phyloP scores from a whole-genome alignment of 495 filamentous ascomycete genomes.

The Astrocystis sublimbata region DNA sequence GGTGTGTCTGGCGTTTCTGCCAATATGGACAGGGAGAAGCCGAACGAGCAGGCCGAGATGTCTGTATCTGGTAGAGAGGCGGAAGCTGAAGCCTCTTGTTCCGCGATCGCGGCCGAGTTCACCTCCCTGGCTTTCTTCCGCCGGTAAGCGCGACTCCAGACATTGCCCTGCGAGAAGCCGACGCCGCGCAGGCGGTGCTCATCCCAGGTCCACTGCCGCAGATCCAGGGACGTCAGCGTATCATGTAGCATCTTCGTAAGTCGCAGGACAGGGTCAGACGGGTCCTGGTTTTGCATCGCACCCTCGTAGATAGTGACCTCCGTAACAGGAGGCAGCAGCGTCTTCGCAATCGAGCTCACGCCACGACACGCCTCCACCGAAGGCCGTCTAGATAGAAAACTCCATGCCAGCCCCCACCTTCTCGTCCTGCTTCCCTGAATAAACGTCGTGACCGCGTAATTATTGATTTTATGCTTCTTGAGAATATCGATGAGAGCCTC shows the following conservation, averaged over 20 bases:
- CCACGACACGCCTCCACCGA: constrained; percentile 58
- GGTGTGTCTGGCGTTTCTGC: neutral
- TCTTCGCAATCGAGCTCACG: constrained; percentile 56
- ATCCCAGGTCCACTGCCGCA: constrained; percentile 54
- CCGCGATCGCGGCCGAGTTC: constrained; percentile 29
- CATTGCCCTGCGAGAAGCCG: constrained; percentile 43
- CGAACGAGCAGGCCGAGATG: constrained; percentile 34
- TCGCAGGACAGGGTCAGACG: constrained; percentile 46
- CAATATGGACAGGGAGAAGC: constrained; percentile 44
- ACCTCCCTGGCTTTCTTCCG: constrained; percentile 49
- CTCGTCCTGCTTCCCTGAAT: constrained; percentile 77
- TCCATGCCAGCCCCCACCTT: constrained; percentile 89
- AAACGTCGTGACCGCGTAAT: constrained; percentile 83
- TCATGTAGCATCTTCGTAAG: constrained; percentile 54
- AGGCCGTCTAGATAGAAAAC: constrained; percentile 70
- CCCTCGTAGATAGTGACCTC: constrained; percentile 27
- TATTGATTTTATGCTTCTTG: constrained; percentile 59
- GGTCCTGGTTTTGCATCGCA: constrained; percentile 39
- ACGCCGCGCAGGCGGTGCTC: constrained; percentile 30
- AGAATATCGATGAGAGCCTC: constrained; percentile 62
- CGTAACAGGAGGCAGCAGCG: constrained; percentile 51
- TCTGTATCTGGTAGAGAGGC: constrained; percentile 6
- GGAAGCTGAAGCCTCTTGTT: constrained; percentile 23
- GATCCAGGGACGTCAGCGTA: constrained; percentile 57
- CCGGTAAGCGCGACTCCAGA: constrained; percentile 54